Evolutionary conservation across 352 stramenopile genomes (phyloP), one percentile per base, ranked within the genome.

Genomic region (Labyrinthula sp.): DNA sequence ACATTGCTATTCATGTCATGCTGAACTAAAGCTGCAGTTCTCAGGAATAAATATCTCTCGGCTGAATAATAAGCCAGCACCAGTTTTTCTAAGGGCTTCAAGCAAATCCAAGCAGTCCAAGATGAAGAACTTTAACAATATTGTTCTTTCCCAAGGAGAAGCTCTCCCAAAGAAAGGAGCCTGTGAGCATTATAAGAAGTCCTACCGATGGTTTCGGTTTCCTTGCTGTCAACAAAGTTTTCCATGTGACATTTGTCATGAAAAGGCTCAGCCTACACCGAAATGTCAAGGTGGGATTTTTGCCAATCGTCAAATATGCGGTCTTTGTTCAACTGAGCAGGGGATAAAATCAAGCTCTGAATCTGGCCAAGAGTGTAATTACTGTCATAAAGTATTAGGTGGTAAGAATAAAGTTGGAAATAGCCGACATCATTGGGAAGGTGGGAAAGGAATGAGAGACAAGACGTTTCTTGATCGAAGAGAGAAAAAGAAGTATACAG

Each of bases 191-290:
- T 52, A 52, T 25, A 15, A 20, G 23, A 52, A 52, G 23, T 45
- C 31, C 35, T 18, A 39, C 20, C 43, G 43, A 22, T 52, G 43
- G 43, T 28, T 52, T 10, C 43, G 43, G 15, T 52, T 52, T 20
- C 43, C 43, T 35, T 52, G 43, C 43, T 52, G 43, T 15, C 31
- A 35, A 7, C 15, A 45, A 24, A 35, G 31, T n/a, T 52, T 45
- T 1, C 43, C 43, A 8, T 52, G 43, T 14, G 43, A 52, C 21
- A 33, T 52, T 40, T 52, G 43, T 35, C 43, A 52, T 3, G 43
- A 52, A 2, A 24, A n/a, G n/a, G 18, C 15, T 0, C 31, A 25
- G 18, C n/a, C n/a, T n/a, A n/a, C n/a, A n/a, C n/a, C n/a, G n/a
- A 9, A 52, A 3, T 52, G 43, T 17, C 10, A 23, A 12, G 43